phyloP scores from a whole-genome alignment of 208 protist genomes.

The Crithidia acanthocephali region DNA sequence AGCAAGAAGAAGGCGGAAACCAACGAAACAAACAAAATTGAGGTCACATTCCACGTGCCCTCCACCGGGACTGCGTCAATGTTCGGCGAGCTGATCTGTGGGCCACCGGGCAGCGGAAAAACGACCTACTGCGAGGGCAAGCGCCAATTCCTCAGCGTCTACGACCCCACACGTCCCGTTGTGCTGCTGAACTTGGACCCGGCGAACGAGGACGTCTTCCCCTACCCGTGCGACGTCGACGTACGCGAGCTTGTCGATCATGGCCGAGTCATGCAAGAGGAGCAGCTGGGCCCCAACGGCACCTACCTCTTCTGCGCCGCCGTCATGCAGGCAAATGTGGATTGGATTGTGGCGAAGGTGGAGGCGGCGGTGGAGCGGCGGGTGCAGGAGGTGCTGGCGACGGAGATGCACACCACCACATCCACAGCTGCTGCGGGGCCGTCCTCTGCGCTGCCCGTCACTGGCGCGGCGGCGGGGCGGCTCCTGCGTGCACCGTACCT shows the following conservation, averaged over 20 bases:
- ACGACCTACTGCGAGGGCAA: conserved; percentile 97
- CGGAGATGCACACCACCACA: conserved; percentile 25
- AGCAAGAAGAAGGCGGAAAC: no score
- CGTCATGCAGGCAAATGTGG: conserved; percentile 86
- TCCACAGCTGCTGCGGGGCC: neutral
- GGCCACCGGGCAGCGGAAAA: conserved; percentile 96
- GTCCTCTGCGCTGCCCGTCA: neutral
- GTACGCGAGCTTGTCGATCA: conserved; percentile 94
- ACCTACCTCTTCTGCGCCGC: conserved; percentile 98
- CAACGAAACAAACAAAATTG: no score
- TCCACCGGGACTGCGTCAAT: conserved; percentile 35
- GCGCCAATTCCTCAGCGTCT: conserved; percentile 93
- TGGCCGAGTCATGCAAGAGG: conserved; percentile 91
- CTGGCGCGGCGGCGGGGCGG: neutral
- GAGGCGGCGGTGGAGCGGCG: conserved; percentile 66
- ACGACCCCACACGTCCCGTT: conserved; percentile 86
- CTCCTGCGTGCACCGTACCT: conserved; percentile 83
- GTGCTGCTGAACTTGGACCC: conserved; percentile 98
- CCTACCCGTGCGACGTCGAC: conserved; percentile 95
- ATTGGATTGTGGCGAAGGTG: conserved; percentile 76
- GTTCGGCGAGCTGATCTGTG: conserved; percentile 97
- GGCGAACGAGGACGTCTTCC: conserved; percentile 96
- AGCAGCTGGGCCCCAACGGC: conserved; percentile 98
- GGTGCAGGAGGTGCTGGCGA: conserved; percentile 54
- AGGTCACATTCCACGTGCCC: no score